Evolutionary conservation across 2,329 filamentous ascomycete species (phyloP), one percentile per base, ranked within the genome.

Genomic region (Fusarium proliferatum): DNA sequence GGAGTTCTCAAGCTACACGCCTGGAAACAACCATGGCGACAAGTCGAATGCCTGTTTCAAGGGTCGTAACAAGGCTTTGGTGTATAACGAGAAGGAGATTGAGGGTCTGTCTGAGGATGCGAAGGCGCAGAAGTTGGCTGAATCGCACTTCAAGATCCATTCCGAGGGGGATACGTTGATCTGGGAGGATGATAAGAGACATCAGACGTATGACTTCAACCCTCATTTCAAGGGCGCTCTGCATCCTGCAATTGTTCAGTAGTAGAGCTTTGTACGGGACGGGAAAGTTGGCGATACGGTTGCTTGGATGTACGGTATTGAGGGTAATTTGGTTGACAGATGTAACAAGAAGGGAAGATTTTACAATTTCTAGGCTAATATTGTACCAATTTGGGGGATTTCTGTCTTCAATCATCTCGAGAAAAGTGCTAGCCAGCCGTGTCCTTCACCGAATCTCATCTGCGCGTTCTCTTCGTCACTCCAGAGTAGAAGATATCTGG

Each of bases 11-110:
- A 61, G 1, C 82, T 84, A 67, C 60, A 61, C 12, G 79, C 83
- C 1, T 21, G n/a, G 12, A 81, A 69, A 84, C 64, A 82, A 84
- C 69, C 82, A 80, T 41, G 78, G 79, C 61, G 67, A 70, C 19
- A 41, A 39, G 21, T 79, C 76, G 1, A 21, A 41, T 7, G 5
- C 67, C 75, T n/a, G 73, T 67, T 9, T 80, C 81, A 33, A 83
- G 81, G 72, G 80, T 34, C 70, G 75, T 13, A 49, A 71, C 6
- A 70, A 57, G n/a, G 41, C 66, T 16, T 19, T 71, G 9, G 61
- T 70, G 28, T 71, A 66, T 9, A 39, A 56, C 9, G 67, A 59
- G 3, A 65, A 61, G 33, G 53, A 51, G 17, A 23, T 43, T 9
- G 55, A 66, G 10, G 52, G 46, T 3, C 15, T 66, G 21, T 60